These are phyloP conservation scores for Falciphora oryzae DNA, from an alignment of 2,329 filamentous ascomycete genomes.

Conservation along the genomic window DNA sequence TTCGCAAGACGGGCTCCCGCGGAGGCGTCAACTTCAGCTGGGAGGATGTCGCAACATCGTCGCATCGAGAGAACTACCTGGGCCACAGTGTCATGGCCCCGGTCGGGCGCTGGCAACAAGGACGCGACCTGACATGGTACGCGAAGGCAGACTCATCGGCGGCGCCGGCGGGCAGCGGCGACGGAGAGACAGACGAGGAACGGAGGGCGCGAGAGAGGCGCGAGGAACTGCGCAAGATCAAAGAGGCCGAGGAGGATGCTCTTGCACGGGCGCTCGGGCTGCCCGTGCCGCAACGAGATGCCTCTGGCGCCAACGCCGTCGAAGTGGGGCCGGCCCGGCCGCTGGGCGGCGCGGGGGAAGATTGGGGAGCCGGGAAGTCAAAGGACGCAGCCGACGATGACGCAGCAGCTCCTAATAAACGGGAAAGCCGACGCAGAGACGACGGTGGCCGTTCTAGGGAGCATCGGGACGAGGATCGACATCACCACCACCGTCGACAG, in stretches of 20 bases:
- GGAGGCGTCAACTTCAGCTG: constrained; percentile 95
- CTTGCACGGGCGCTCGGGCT: constrained; percentile 78
- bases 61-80: constrained; percentile 83
- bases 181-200: constrained; percentile 54
- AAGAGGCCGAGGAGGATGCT: constrained; percentile 90
- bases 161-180: constrained; percentile 13
- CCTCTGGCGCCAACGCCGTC: constrained; percentile 4
- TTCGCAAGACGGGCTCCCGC: constrained; percentile 85
- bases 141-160: constrained; percentile 46
- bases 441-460: not conserved
- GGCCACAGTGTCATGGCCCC: constrained; percentile 90
- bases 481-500: constrained; percentile 2
- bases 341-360: not conserved
- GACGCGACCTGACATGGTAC: constrained; percentile 61
- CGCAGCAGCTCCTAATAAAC: not conserved
- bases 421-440: not conserved
- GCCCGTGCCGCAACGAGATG: constrained; percentile 32
- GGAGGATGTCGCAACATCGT: constrained; percentile 84
- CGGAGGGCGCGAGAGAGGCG: constrained; percentile 55
- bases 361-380: not conserved
- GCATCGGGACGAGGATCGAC: constrained; percentile 3
- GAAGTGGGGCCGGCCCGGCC: not conserved
- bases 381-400: not conserved
- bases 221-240: constrained; percentile 75
- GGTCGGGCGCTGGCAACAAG: constrained; percentile 86